Evolutionary conservation across 1,284 basidiomycete genomes (phyloP), one percentile per base, ranked within the genome.

Genomic region (Trichosporon sp.): DNA sequence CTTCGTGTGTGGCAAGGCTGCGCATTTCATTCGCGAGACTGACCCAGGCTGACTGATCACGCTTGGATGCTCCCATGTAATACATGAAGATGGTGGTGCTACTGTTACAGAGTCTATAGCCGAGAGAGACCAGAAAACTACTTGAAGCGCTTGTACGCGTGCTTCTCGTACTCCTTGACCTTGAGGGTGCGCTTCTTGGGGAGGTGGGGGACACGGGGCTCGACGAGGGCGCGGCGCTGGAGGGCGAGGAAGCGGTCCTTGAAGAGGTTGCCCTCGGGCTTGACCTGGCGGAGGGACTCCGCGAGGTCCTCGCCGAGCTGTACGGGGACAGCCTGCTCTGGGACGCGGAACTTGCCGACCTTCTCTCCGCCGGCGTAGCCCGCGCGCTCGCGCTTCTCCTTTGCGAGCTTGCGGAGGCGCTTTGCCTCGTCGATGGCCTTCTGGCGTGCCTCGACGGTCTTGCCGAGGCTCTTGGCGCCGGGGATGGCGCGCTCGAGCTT

Each of bases 251-350:
- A 95, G 2, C 94, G 88, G 80, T 97, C 95, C 58, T 89, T 88
- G 87, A 96, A 97, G 29, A 96, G 83, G 80, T 96, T 97, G 34
- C 95, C 95, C 84, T 97, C 94, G 21, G 92, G 91, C 92, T 94
- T 94, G 75, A 99, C 83, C 65, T 87, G 90, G 64, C 95, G 85
- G 74, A 98, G 82, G 76, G 86, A 93, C 82, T 98, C 96, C 69
- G 88, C 91, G 47, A 98, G 83, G 77, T 98, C 94, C 74, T 98
- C 95, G 5, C 92, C 92, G 0, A 96, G 87, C 82, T 98, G 95
- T 15, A 98, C 94, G 63, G 91, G 90, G 8, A 95, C 86, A 27
- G 87, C 85, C 7, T 85, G 86, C 74, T 89, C 88, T 1, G 88
- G 88, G 0, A 97, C 90, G 60, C 87, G 85, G 76, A 93, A 88